Conservation (phyloP, 108 stramenopile genomes). For the Nannochloropsis granulata region DNA sequence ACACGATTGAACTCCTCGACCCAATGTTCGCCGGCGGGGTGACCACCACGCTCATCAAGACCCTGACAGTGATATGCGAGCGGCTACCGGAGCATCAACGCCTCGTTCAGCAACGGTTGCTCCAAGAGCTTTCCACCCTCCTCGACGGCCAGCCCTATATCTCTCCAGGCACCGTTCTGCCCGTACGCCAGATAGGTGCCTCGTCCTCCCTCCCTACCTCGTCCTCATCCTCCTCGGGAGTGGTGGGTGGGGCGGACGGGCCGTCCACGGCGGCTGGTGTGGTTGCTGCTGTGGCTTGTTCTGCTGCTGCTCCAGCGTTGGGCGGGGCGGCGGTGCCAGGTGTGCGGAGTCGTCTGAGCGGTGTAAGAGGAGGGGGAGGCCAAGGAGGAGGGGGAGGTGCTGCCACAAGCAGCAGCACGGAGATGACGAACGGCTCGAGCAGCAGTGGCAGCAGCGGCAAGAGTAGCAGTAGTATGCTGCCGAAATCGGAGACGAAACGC, state of each 20-base stretch:
- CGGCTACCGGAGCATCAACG: conserved; percentile 45
- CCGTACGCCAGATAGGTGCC: neutral
- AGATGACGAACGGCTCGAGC: too few relatives aligned
- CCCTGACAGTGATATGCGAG: conserved; percentile 57
- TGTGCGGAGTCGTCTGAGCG: neutral
- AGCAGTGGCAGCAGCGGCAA: too few relatives aligned
- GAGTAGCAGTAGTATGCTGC: too few relatives aligned
- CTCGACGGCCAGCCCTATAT: conserved; percentile 48
- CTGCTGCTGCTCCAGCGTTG: neutral
- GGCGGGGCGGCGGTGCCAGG: neutral
- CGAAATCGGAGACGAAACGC: neutral
- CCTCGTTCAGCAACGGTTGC: conserved; percentile 60
- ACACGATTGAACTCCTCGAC: conserved; percentile 55
- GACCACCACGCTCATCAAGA: conserved; percentile 62
- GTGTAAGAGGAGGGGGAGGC: neutral
- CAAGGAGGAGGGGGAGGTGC: neutral
- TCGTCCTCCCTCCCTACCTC: neutral
- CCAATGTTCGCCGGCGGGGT: conserved; percentile 77
- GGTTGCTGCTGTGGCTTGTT: neutral
- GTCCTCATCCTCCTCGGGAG: neutral
- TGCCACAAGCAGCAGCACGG: neutral
- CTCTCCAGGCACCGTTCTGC: neutral
- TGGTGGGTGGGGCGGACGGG: neutral
- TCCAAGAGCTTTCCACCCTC: conserved; percentile 62
- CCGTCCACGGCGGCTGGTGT: neutral